phyloP scores from a whole-genome alignment of 371 early-diverging fungal genomes.

The Dichotomocladium elegans region DNA sequence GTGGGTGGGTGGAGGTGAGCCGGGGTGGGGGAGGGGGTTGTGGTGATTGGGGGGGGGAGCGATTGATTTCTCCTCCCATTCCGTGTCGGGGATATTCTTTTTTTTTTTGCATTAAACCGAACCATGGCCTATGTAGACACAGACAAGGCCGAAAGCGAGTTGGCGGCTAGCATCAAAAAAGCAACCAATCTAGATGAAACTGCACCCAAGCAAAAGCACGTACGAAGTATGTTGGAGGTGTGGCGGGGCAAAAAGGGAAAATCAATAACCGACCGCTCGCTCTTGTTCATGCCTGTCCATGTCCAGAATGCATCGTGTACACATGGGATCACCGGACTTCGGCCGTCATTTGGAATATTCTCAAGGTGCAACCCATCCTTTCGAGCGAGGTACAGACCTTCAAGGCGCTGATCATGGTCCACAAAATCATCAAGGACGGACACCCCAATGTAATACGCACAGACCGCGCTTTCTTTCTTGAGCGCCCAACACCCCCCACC shows the following conservation, averaged over 20 bases:
- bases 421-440: slow-evolving; percentile 94
- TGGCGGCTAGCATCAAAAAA: slow-evolving; percentile 86
- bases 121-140: slow-evolving; percentile 46
- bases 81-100: no score
- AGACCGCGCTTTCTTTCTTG: background rate
- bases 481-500: no score
- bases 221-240: slow-evolving; percentile 61
- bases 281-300: background rate
- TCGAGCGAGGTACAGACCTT: slow-evolving; percentile 92
- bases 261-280: background rate
- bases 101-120: background rate
- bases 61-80: background rate
- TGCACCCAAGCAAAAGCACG: slow-evolving; percentile 98
- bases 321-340: slow-evolving; percentile 93
- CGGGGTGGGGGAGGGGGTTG: background rate
- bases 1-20: background rate
- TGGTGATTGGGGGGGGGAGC: background rate
- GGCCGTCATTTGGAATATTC: slow-evolving; percentile 81
- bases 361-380: slow-evolving; percentile 83
- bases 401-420: slow-evolving; percentile 92
- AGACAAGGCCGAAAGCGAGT: slow-evolving; percentile 83
- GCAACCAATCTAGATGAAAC: slow-evolving; percentile 87
- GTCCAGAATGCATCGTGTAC: slow-evolving; percentile 80
- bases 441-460: slow-evolving; percentile 66
- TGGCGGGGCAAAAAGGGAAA: background rate